Evolutionary conservation across 139 green algal genomes (phyloP).

Genomic region (Chlamydomonas schloesseri): DNA sequence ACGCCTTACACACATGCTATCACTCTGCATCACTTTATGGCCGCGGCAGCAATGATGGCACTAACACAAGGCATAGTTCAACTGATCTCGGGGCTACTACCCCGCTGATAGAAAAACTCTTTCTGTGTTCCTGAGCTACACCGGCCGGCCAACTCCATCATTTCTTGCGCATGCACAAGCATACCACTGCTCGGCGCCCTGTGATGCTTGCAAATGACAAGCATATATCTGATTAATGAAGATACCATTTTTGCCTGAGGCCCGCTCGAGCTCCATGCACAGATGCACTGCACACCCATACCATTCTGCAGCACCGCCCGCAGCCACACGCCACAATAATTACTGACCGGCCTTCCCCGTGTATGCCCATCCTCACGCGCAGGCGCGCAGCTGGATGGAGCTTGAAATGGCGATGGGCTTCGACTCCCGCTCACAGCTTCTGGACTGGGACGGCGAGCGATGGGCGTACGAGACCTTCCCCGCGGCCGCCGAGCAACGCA

Average conservation of each 20-base stretch:
- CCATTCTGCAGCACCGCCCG: neutral
- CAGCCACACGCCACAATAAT: too few relatives aligned
- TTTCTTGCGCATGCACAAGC: too few relatives aligned
- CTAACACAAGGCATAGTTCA: slow-evolving; percentile 17
- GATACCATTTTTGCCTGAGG: slow-evolving; percentile 21
- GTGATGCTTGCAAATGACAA: slow-evolving; percentile 37
- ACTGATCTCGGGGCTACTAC: neutral
- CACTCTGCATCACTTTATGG: neutral
- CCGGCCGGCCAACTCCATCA: too few relatives aligned
- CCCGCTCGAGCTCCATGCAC: neutral
- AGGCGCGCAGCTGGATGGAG: slow-evolving; percentile 66
- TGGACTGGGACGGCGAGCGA: slow-evolving; percentile 50
- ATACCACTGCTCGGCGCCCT: neutral
- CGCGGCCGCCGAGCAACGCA: neutral
- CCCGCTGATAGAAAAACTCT: neutral
- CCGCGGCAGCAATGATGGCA: neutral
- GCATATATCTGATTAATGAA: slow-evolving; percentile 38
- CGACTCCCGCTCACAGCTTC: slow-evolving; percentile 38
- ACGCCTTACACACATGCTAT: neutral
- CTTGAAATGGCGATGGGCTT: slow-evolving; percentile 65
- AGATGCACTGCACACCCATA: neutral
- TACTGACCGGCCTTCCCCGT: too few relatives aligned
- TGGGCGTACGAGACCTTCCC: slow-evolving; percentile 36
- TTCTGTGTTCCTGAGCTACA: neutral
- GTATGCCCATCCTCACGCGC: neutral